These are phyloP conservation scores for Lyophyllum semitale DNA, from an alignment of 768 basidiomycete species.

Conservation along the genomic window DNA sequence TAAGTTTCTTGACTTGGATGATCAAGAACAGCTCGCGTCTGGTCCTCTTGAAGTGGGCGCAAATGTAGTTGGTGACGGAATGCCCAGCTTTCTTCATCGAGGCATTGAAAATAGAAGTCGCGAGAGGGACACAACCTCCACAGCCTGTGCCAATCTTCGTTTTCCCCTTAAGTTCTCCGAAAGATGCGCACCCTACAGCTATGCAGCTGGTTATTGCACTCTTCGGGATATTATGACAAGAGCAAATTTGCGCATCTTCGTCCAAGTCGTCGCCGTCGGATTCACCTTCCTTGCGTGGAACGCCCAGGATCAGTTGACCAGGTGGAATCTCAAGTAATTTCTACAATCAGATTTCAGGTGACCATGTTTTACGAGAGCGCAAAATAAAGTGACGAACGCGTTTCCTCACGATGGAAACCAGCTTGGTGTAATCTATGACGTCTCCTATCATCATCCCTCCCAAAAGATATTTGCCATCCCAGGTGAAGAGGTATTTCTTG, in stretches of 20 bases:
- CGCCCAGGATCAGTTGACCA: constrained; percentile 66
- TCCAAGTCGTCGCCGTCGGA: constrained; percentile 68
- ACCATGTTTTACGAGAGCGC: not conserved
- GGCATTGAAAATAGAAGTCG: constrained; percentile 44
- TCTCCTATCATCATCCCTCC: constrained; percentile 86
- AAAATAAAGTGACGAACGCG: constrained; percentile 37
- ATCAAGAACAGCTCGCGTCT: constrained; percentile 70
- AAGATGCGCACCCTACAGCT: not conserved
- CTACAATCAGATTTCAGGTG: constrained; percentile 30
- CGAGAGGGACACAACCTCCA: constrained; percentile 70
- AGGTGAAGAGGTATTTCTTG: constrained; percentile 77
- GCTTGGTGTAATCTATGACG: constrained; percentile 65
- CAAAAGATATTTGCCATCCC: constrained; percentile 69
- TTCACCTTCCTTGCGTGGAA: constrained; percentile 40
- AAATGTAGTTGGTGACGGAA: constrained; percentile 58
- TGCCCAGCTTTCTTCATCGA: constrained; percentile 73
- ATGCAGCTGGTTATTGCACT: constrained; percentile 27
- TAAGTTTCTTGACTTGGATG: constrained; percentile 62
- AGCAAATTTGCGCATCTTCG: constrained; percentile 72
- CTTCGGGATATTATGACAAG: constrained; percentile 73
- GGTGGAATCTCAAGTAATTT: constrained; percentile 68
- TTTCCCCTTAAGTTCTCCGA: constrained; percentile 54
- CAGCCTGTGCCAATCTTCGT: constrained; percentile 77
- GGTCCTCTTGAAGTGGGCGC: constrained; percentile 63
- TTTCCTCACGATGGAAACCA: constrained; percentile 72